These are phyloP conservation scores for Cladosporium sp. DNA, from an alignment of 2,329 filamentous ascomycete genomes.

Conservation along the genomic window DNA sequence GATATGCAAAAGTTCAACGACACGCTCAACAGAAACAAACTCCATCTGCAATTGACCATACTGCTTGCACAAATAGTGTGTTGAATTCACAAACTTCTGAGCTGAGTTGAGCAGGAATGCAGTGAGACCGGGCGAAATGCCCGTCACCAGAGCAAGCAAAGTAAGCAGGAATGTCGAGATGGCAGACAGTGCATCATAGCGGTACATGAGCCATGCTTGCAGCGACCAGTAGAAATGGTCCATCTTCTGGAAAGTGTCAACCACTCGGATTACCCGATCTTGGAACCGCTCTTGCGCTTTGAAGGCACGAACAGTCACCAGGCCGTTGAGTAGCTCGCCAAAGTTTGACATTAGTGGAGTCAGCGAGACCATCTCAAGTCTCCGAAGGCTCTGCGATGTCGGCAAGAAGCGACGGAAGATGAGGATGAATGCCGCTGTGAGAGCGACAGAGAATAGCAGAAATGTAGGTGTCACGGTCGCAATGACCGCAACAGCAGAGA, in stretches of 20 bases:
- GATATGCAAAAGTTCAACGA: slow-evolving; percentile 75
- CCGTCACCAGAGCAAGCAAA: slow-evolving; percentile 67
- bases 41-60: slow-evolving; percentile 88
- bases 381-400: slow-evolving; percentile 74
- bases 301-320: slow-evolving; percentile 84
- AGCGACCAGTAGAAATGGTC: slow-evolving; percentile 93
- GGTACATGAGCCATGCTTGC: slow-evolving; percentile 77
- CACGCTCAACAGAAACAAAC: slow-evolving; percentile 83
- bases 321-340: slow-evolving; percentile 76
- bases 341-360: slow-evolving; percentile 91
- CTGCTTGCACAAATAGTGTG: slow-evolving; percentile 68
- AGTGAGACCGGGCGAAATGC: slow-evolving; percentile 72
- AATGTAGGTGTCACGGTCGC: slow-evolving; percentile 74
- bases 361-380: slow-evolving; percentile 84
- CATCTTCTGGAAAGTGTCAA: slow-evolving; percentile 88
- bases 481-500: slow-evolving; percentile 71
- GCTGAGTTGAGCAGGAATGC: slow-evolving; percentile 79
- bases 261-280: slow-evolving; percentile 70
- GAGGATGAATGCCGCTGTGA: slow-evolving; percentile 65
- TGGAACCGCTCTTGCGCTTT: slow-evolving; percentile 76
- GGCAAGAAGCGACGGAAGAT: slow-evolving; percentile 77
- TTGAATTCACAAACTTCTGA: slow-evolving; percentile 63
- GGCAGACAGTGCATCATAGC: slow-evolving; percentile 70
- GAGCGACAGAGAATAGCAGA: slow-evolving; percentile 63
- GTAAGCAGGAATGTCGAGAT: slow-evolving; percentile 70